A percentile compares a stretch with the other conserved stretches of the same genome.
phyloP scores from a whole-genome alignment of 2,329 filamentous ascomycete species.

The Neodidymelliopsis sp. region DNA sequence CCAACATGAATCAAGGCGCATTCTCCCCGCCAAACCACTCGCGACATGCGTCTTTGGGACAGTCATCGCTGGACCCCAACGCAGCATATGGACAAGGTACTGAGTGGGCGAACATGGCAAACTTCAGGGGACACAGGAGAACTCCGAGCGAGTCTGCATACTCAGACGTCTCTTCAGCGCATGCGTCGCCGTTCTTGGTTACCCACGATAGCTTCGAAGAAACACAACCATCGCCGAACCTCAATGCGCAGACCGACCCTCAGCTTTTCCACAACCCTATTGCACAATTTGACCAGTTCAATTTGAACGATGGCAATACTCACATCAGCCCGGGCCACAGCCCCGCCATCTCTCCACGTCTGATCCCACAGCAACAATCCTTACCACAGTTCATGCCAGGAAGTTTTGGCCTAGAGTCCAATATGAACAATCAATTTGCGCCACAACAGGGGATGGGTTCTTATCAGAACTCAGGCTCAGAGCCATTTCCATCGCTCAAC shows the following conservation, averaged over 20 bases:
- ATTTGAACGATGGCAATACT: constrained; percentile 60
- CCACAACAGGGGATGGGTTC: constrained; percentile 58
- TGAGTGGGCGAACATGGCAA: constrained; percentile 66
- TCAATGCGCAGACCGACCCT: constrained; percentile 74
- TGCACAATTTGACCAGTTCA: constrained; percentile 80
- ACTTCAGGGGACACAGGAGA: constrained; percentile 83
- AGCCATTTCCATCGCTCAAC: constrained; percentile 59
- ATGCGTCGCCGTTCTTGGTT: constrained; percentile 81
- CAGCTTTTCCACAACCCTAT: constrained; percentile 76
- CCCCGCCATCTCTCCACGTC: constrained; percentile 72
- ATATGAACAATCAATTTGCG: constrained; percentile 57
- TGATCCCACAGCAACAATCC: constrained; percentile 71
- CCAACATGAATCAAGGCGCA: constrained; percentile 59
- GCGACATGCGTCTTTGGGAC: constrained; percentile 51
- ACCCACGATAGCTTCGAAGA: constrained; percentile 81
- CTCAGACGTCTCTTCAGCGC: constrained; percentile 86
- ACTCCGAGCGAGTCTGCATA: constrained; percentile 79
- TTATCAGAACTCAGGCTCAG: constrained; percentile 58
- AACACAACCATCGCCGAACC: constrained; percentile 81
- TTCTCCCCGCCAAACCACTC: constrained; percentile 65
- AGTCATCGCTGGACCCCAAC: constrained; percentile 66
- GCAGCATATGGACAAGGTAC: constrained; percentile 64
- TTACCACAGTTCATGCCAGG: constrained; percentile 58
- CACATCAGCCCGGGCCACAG: constrained; percentile 71
- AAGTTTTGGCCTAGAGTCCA: constrained; percentile 57